Percentiles rank a stretch among this genome's conserved stretches.
Evolutionary conservation across 495 filamentous ascomycete genomes (phyloP).

Genomic region (Xylaria bambusicola): DNA sequence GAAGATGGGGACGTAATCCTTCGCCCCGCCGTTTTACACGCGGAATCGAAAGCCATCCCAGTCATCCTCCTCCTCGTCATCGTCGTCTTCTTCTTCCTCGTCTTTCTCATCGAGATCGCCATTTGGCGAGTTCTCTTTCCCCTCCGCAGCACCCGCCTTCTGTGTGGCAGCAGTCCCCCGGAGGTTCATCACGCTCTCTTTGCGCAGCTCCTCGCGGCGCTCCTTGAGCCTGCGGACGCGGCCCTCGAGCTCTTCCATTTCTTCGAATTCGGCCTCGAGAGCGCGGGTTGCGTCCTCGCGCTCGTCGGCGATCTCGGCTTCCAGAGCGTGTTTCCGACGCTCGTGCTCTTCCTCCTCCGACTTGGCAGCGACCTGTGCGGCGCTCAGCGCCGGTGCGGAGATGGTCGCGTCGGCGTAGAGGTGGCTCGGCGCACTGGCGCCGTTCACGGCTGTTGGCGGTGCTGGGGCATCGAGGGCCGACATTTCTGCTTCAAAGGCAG

Average conservation of each 20-base stretch:
- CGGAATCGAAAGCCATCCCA: conserved; percentile 74
- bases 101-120: conserved; percentile 50
- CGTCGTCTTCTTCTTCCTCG: conserved; percentile 61
- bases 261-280: conserved; percentile 86
- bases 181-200: conserved; percentile 36
- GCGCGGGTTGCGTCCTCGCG: conserved; percentile 80
- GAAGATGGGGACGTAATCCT: not conserved
- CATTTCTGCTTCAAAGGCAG: conserved; percentile 86
- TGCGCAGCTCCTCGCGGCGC: conserved; percentile 54
- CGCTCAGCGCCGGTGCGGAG: conserved; percentile 67
- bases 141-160: conserved; percentile 10
- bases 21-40: conserved; percentile 19
- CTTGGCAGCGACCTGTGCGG: conserved; percentile 71
- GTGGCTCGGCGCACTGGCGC: not conserved
- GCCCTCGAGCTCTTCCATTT: conserved; percentile 89
- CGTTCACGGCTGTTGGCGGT: conserved; percentile 7
- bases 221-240: conserved; percentile 77
- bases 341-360: conserved; percentile 60
- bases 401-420: conserved; percentile 60
- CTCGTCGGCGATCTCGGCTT: conserved; percentile 62
- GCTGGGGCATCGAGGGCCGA: conserved; percentile 47
- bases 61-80: conserved; percentile 59
- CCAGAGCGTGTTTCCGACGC: conserved; percentile 63
- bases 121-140: conserved; percentile 23
- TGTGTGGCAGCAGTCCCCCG: conserved; percentile 28